These are phyloP conservation scores for Podila clonocystis DNA, from an alignment of 192 early-diverging fungal genomes.

Conservation along the genomic window DNA sequence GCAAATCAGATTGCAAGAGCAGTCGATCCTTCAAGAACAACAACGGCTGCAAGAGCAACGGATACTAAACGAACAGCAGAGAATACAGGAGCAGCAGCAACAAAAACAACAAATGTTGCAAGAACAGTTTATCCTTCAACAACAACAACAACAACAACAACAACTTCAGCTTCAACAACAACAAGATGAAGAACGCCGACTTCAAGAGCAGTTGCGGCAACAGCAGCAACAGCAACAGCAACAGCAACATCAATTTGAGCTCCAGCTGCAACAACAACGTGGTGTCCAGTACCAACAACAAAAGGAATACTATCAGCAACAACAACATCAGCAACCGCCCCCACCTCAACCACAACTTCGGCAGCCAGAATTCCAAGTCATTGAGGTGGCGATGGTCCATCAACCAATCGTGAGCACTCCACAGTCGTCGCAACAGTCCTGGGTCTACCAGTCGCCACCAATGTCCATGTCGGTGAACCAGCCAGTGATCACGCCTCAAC, in stretches of 20 bases:
- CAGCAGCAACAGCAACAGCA: not conserved
- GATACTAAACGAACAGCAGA: not conserved
- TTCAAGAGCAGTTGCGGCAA: not conserved
- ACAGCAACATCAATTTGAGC: not conserved
- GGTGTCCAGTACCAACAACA: not conserved
- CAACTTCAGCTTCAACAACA: not conserved
- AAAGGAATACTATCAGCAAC: not conserved
- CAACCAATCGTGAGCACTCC: not conserved
- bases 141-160: not conserved
- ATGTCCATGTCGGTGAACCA: too few relatives aligned
- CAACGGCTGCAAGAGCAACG: constrained; percentile 3
- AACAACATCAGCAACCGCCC: not conserved
- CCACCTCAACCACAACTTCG: constrained; percentile 2
- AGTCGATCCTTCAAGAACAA: not conserved
- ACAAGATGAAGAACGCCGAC: not conserved
- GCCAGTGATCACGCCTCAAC: too few relatives aligned
- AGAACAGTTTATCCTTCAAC: not conserved
- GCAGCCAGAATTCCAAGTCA: not conserved
- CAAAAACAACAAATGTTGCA: not conserved
- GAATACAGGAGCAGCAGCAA: not conserved
- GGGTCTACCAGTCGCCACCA: too few relatives aligned
- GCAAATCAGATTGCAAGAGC: not conserved
- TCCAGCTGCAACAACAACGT: not conserved
- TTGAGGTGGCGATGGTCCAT: not conserved
- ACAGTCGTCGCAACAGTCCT: too few relatives aligned